Percentiles rank a stretch among this genome's conserved stretches.
phyloP scores from a whole-genome alignment of 345 rosid species.

The Stellera chamaejasme region DNA sequence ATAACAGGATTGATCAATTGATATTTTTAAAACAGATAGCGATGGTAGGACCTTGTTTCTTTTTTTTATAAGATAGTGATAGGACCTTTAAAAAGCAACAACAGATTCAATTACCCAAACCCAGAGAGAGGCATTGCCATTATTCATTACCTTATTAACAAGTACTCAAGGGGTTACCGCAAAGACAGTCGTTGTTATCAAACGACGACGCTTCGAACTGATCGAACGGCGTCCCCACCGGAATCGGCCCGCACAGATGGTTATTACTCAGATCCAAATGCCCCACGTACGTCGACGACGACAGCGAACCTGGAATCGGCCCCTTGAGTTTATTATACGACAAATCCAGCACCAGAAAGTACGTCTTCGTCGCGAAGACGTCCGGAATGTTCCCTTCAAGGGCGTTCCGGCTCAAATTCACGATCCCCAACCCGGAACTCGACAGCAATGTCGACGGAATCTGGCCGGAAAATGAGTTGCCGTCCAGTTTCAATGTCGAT shows the following conservation, averaged over 20 bases:
- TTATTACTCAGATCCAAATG: constrained; percentile 86
- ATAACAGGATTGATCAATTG: no score
- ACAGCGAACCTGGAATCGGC: constrained; percentile 50
- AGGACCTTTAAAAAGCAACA: no score
- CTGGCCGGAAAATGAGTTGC: constrained; percentile 50
- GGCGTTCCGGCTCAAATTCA: constrained; percentile 71
- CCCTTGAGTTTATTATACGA: constrained; percentile 65
- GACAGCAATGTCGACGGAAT: constrained; percentile 48
- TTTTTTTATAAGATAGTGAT: no score
- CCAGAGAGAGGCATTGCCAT: no score
- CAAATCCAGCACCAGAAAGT: constrained; percentile 72
- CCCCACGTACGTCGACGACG: constrained; percentile 56
- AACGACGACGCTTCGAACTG: constrained; percentile 66
- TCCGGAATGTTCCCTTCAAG: constrained; percentile 76
- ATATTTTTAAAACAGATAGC: no score
- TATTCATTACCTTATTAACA: constrained; percentile 25
- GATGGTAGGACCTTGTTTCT: no score
- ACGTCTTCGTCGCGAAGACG: constrained; percentile 56
- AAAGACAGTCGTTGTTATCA: constrained; percentile 59
- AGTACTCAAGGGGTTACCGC: constrained; percentile 71
- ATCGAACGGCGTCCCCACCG: constrained; percentile 72
- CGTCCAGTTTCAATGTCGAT: constrained; percentile 59
- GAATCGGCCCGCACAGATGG: constrained; percentile 83
- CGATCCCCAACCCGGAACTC: constrained; percentile 48
- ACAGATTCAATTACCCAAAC: no score